Conservation (phyloP, 208 protist genomes). For the Leishmania lainsoni region DNA sequence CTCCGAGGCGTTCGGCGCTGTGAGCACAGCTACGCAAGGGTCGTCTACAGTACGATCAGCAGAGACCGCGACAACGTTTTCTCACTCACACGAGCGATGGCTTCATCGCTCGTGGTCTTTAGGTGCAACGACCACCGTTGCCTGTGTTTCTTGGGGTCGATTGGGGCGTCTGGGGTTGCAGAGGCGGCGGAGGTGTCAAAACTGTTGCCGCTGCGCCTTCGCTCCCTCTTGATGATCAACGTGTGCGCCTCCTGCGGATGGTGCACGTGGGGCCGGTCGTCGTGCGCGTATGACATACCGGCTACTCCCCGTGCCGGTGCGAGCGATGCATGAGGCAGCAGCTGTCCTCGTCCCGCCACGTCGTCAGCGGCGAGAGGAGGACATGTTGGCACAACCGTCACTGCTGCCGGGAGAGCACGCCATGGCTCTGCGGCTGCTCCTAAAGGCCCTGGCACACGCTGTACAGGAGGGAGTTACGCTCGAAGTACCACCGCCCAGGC, state of each 20-base stretch:
- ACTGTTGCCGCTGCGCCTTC: not conserved
- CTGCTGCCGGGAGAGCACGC: slow-evolving; percentile 28
- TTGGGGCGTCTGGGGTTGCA: not conserved
- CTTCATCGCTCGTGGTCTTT: not conserved
- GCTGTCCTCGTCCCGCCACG: not conserved
- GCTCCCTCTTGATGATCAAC: slow-evolving; percentile 8
- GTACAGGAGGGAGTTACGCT: slow-evolving; percentile 9
- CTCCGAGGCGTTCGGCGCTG: not conserved
- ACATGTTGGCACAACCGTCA: not conserved
- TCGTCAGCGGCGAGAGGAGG: not conserved
- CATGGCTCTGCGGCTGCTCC: slow-evolving; percentile 29
- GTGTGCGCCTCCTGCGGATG: slow-evolving; percentile 22
- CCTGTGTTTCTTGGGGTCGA: not conserved
- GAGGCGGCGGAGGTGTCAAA: not conserved
- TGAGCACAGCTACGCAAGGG: not conserved
- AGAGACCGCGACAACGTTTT: not conserved
- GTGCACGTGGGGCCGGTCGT: slow-evolving; percentile 26
- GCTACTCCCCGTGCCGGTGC: not conserved
- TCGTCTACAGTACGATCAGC: not conserved
- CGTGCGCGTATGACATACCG: slow-evolving; percentile 18
- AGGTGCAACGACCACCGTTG: not conserved
- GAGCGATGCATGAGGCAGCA: not conserved
- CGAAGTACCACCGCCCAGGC: not conserved
- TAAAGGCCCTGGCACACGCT: slow-evolving; percentile 16
- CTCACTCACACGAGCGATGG: not conserved